Percentiles rank a stretch among this genome's conserved stretches.
Conservation (phyloP, 2,329 filamentous ascomycete species). For the Massarina eburnea region DNA sequence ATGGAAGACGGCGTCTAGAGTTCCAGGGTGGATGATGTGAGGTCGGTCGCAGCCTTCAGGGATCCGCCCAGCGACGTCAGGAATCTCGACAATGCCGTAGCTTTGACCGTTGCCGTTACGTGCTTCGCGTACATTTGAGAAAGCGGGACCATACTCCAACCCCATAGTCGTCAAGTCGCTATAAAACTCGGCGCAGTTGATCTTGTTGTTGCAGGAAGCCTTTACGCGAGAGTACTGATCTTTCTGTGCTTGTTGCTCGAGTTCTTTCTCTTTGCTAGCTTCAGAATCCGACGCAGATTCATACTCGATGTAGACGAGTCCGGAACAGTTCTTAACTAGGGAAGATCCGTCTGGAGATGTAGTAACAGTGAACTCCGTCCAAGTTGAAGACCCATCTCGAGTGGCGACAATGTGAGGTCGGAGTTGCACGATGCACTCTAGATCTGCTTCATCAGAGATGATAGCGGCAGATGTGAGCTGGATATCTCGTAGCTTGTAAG, state of each 20-base stretch:
- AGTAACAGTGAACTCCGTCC: slow-evolving; percentile 2
- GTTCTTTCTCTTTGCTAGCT: not conserved
- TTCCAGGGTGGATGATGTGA: not conserved
- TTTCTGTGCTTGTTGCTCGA: not conserved
- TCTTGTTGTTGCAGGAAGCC: not conserved
- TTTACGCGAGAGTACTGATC: not conserved
- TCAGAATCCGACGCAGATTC: not conserved
- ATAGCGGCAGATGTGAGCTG: not conserved
- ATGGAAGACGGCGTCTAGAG: slow-evolving; percentile 3
- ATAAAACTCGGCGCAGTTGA: not conserved
- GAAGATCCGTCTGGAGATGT: not conserved
- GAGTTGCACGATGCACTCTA: slow-evolving; percentile 12
- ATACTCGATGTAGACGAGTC: slow-evolving; percentile 1
- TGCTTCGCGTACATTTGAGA: not conserved
- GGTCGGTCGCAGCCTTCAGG: not conserved
- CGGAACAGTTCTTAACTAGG: not conserved
- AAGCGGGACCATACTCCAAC: not conserved
- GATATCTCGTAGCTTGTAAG: slow-evolving; percentile 2
- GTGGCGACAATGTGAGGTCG: slow-evolving; percentile 6
- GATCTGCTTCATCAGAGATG: not conserved
- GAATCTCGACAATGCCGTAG: not conserved
- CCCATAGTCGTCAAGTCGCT: not conserved
- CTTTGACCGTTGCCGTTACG: not conserved
- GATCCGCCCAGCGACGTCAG: not conserved
- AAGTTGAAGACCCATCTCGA: not conserved